Percentiles rank a stretch among this genome's conserved stretches.
Evolutionary conservation across 2,329 filamentous ascomycete species (phyloP).

Genomic region (Aspergillus sp.): DNA sequence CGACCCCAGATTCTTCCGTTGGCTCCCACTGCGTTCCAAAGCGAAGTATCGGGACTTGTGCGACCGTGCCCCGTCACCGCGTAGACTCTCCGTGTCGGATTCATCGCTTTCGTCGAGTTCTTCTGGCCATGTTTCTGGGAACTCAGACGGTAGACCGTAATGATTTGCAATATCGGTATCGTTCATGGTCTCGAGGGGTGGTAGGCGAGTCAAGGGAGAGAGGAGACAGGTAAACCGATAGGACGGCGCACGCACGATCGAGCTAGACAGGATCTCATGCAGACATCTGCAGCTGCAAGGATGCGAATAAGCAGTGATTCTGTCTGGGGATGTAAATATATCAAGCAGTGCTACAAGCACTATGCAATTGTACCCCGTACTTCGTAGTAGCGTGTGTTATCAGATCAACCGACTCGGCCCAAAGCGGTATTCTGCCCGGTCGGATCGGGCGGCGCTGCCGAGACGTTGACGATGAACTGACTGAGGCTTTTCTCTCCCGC

Average conservation of each 20-base stretch:
- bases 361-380: background rate
- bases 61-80: conserved; percentile 45
- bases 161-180: conserved; percentile 81
- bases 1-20: conserved; percentile 60
- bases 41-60: conserved; percentile 73
- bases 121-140: conserved; percentile 77
- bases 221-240: conserved; percentile 5
- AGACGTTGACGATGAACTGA: conserved; percentile 4
- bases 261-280: conserved; percentile 6
- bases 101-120: conserved; percentile 68
- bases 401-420: conserved; percentile 10
- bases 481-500: conserved; percentile 8
- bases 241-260: background rate
- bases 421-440: conserved; percentile 12
- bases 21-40: conserved; percentile 67
- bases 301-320: conserved; percentile 1
- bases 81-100: conserved; percentile 50
- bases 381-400: conserved; percentile 7
- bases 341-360: too few relatives aligned
- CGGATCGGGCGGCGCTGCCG: conserved; percentile 18
- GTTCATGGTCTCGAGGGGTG: conserved; percentile 42
- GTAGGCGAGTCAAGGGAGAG: conserved; percentile 1
- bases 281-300: conserved; percentile 7
- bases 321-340: too few relatives aligned
- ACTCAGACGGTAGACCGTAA: conserved; percentile 75